Evolutionary conservation across 805 yeast species (phyloP).

Genomic region (Metschnikowia lunata): DNA sequence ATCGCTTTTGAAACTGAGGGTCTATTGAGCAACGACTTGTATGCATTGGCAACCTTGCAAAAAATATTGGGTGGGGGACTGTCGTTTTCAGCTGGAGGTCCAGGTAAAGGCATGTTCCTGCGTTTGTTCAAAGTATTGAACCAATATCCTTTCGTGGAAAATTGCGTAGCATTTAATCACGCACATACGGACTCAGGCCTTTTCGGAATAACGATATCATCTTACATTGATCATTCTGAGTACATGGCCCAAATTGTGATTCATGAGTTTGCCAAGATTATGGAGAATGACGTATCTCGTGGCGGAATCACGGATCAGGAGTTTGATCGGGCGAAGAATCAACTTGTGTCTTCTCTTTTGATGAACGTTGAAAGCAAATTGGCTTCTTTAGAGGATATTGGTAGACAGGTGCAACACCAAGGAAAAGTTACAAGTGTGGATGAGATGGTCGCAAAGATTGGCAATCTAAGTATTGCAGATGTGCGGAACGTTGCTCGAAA

Average conservation of each 20-base stretch:
- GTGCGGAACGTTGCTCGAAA: constrained; percentile 68
- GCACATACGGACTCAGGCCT: constrained; percentile 87
- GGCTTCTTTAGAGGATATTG: constrained; percentile 93
- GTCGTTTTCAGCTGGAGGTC: constrained; percentile 97
- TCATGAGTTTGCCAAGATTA: constrained; percentile 32
- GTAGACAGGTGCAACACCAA: constrained; percentile 87
- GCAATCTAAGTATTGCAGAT: constrained; percentile 60
- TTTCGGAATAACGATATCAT: constrained; percentile 82
- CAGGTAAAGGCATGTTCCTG: constrained; percentile 98
- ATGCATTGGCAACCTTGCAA: constrained; percentile 86
- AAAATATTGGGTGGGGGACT: constrained; percentile 95
- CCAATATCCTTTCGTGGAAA: constrained; percentile 86
- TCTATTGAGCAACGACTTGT: constrained; percentile 77
- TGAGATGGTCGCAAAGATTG: constrained; percentile 80
- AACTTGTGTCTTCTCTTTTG: constrained; percentile 76
- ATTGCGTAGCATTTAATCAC: constrained; percentile 83
- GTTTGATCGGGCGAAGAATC: constrained; percentile 87
- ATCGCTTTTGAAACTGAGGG: constrained; percentile 87
- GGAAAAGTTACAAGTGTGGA: constrained; percentile 67
- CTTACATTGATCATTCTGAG: constrained; percentile 82
- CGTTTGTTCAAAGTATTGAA: constrained; percentile 87
- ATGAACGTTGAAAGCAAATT: constrained; percentile 92
- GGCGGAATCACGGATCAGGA: constrained; percentile 67
- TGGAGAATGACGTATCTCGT: constrained; percentile 31
- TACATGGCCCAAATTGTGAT: constrained; percentile 77